phyloP scores from a whole-genome alignment of 306 rosid genomes.

The Quercus bicolor region DNA sequence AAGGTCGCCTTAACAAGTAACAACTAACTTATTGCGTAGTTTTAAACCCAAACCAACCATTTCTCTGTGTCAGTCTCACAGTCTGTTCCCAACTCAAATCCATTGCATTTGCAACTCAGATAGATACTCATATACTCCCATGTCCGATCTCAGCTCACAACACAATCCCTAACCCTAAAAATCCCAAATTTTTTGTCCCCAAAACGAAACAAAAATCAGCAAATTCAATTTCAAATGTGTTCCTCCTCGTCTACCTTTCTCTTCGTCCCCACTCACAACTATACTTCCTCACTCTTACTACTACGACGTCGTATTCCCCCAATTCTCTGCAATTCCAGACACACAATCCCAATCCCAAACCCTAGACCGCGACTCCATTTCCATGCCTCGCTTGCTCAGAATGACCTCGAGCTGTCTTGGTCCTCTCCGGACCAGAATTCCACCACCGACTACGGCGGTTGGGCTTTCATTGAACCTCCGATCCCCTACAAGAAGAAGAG shows the following conservation, averaged over 20 bases:
- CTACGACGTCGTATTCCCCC: slow-evolving; percentile 23
- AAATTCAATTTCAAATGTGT: slow-evolving; percentile 26
- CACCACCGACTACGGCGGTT: slow-evolving; percentile 47
- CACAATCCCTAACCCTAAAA: slow-evolving; percentile 11
- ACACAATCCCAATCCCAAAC: neutral
- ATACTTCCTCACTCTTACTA: slow-evolving; percentile 15
- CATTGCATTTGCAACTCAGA: neutral
- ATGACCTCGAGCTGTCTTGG: slow-evolving; percentile 41
- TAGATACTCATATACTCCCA: neutral
- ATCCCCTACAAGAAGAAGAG: neutral
- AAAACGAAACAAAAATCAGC: neutral
- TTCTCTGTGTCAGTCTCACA: too few relatives aligned
- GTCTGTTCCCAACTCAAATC: too few relatives aligned
- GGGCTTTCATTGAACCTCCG: slow-evolving; percentile 50
- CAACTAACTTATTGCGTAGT: too few relatives aligned
- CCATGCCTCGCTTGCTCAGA: slow-evolving; percentile 41
- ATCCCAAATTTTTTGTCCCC: neutral
- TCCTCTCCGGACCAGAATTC: slow-evolving; percentile 24
- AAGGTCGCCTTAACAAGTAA: too few relatives aligned
- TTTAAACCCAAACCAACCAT: too few relatives aligned
- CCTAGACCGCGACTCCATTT: slow-evolving; percentile 33
- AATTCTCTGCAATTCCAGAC: slow-evolving; percentile 27
- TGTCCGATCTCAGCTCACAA: neutral
- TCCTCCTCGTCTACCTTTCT: slow-evolving; percentile 33
- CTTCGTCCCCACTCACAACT: slow-evolving; percentile 29